Conservation (phyloP, 176 grass and related monocot genomes). For the Luzula sylvatica region DNA sequence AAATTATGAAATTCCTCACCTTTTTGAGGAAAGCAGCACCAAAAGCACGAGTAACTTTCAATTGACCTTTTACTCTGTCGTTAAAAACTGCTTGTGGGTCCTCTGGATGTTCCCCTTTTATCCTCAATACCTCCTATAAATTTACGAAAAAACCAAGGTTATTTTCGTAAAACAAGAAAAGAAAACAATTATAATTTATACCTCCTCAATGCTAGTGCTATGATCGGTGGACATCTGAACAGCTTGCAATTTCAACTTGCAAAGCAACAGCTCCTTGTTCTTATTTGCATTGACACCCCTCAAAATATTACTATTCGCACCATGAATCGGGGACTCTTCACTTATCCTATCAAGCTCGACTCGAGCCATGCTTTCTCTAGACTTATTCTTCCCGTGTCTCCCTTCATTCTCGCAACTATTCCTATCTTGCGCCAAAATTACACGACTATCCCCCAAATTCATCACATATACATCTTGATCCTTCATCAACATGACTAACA, state of each 20-base stretch:
- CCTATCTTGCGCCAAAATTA: constrained; percentile 80
- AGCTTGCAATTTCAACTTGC: constrained; percentile 66
- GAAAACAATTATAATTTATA: constrained; percentile 25
- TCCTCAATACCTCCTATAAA: constrained; percentile 67
- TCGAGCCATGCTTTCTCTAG: constrained; percentile 67
- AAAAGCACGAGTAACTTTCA: constrained; percentile 95
- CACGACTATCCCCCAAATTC: constrained; percentile 85
- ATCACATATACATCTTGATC: constrained; percentile 95
- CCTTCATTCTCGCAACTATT: constrained; percentile 32
- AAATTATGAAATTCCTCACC: constrained; percentile 24
- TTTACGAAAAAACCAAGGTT: constrained; percentile 11
- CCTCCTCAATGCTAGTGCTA: constrained; percentile 75
- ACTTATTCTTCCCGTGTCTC: constrained; percentile 50
- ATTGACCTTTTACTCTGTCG: constrained; percentile 80
- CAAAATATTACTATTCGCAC: constrained; percentile 36
- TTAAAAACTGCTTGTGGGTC: constrained; percentile 82
- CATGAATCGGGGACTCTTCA: constrained; percentile 85
- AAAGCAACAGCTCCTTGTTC: constrained; percentile 60
- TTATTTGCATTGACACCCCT: constrained; percentile 38
- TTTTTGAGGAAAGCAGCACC: constrained; percentile 88
- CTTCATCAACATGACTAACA: constrained; percentile 95
- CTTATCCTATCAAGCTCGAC: constrained; percentile 84
- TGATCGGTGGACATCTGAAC: constrained; percentile 68
- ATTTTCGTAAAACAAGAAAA: constrained; percentile 8
- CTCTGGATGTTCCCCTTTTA: constrained; percentile 75